Evolutionary conservation across 148 eudicot species (phyloP).

Genomic region (Rhododendron simsii): DNA sequence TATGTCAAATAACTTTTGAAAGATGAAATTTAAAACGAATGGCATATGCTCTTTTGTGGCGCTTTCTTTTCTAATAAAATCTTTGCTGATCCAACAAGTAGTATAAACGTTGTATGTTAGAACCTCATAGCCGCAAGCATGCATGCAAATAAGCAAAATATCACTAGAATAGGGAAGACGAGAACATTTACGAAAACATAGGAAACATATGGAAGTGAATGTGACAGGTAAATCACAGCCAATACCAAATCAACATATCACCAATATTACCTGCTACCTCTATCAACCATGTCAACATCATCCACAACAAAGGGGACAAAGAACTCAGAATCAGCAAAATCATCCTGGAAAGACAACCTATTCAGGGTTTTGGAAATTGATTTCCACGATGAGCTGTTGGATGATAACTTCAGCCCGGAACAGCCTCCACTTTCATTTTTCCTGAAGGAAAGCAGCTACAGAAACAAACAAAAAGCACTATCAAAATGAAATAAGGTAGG

Average conservation of each 20-base stretch:
- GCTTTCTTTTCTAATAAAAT: not conserved
- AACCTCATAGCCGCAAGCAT: not conserved
- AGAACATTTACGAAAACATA: not conserved
- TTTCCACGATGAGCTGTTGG: slow-evolving; percentile 51
- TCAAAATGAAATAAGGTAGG: not conserved
- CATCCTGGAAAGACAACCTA: slow-evolving; percentile 63
- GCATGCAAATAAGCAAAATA: not conserved
- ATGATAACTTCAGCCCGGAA: slow-evolving; percentile 39
- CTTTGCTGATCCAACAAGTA: not conserved
- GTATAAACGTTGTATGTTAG: not conserved
- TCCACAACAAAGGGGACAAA: slow-evolving; percentile 74
- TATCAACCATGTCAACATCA: slow-evolving; percentile 56
- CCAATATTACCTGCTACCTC: slow-evolving; percentile 52
- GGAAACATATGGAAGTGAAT: not conserved
- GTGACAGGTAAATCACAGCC: not conserved
- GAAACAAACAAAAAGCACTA: slow-evolving; percentile 5
- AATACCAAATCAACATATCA: not conserved
- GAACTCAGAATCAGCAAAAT: slow-evolving; percentile 67
- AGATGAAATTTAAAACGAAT: not conserved
- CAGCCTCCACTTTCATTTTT: slow-evolving; percentile 58
- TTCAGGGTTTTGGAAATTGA: slow-evolving; percentile 73
- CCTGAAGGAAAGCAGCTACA: slow-evolving; percentile 42
- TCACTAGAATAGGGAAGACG: not conserved
- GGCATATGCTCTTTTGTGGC: not conserved
- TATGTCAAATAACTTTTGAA: not conserved